Evolutionary conservation across 2,329 filamentous ascomycete species (phyloP), one percentile per base, ranked within the genome.

Genomic region (Sporothrix phasma): DNA sequence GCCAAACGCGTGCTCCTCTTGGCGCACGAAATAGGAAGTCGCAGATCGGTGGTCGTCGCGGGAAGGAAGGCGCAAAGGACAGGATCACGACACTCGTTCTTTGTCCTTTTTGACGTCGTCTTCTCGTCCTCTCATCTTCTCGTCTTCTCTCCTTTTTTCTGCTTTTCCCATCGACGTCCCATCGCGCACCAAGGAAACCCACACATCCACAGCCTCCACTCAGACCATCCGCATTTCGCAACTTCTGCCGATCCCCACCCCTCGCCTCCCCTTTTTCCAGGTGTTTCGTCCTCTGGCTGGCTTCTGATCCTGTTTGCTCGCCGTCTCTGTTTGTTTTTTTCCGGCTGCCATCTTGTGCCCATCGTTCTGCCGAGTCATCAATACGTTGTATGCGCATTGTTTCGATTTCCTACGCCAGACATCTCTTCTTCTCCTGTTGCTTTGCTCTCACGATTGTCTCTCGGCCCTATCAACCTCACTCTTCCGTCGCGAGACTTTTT

Each of bases 171-270:
- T 24, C 31, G 19, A 13, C 49, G 7, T 53, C 29, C n/a, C 46
- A 24, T 31, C 4, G 4, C 29, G 29, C 49, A 34, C 29, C 49
- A 34, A 6, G n/a, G n/a, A n/a, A n/a, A n/a, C n/a, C n/a, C n/a
- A n/a, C 24, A n/a, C 31, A 54, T 34, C 49, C 49, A 53, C 29
- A 11, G 15, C n/a, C 34, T 54, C 51, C 51, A 54, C 49, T 51
- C 26, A 54, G 15, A 19, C 51, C 51, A 54, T 29, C 54, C 37
- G 54, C 37, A 29, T 45, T 45, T 59, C 54, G 51, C 51, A 22
- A 37, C n/a, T n/a, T 39, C 31, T 56, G 51, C 51, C 51, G 51
- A 56, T 56, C 51, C 51, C 51, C 24, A 56, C 51, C 49, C 51
- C 51, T 39, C 51, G 51, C 31, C 51, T n/a, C n/a, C n/a, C 51